Base-by-base conservation (phyloP, 192 early-diverging fungal genomes). In the Gaertneriomyces sp. region DNA sequence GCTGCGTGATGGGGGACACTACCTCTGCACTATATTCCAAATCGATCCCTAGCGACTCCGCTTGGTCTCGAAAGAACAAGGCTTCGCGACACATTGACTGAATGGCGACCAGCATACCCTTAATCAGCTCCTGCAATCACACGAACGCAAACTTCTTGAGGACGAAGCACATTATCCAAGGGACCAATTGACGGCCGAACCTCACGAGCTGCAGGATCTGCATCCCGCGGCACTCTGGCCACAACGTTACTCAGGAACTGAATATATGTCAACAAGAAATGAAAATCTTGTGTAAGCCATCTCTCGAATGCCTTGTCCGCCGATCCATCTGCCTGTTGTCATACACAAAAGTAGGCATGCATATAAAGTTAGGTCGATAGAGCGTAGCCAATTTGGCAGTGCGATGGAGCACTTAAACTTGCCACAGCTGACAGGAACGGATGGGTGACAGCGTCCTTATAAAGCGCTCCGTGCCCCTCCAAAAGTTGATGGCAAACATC, bases 211-310 rank as follows among this genome's bases (percentile, higher is more conserved):
- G 56, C 53, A 17, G 47, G 14, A 14, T 20, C 11, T n/a, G 46
- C 63, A 19, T 70, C 61, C 11, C 53, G 14, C 7, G 69, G 55
- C 6, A 64, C 54, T 9, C 69, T 52, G 39, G 58, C 43, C 7
- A 70, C 61, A 0, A 63, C 45, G 14, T 16, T 39, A 6, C 60
- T 8, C 44, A 70, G 19, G 42, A 70, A 58, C 38, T 64, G 43
- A 1, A 70, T 7, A 53, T 70, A 70, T n/a, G 40, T 61, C 17
- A 58, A 14, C 6, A 70, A 54, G 42, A 70, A 70, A 46, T 70
- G 69, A 60, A 70, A 56, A 20, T 70, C 69, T 43, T 70, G 69
- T 4, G 44, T 54, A 6, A 70, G 45, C 69, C 69, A 70, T 12
- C 53, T 12, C 42, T 54, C 60, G 47, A 70, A 70, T 0, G 69